These are phyloP conservation scores for Tylopilus felleus DNA, from an alignment of 768 basidiomycete species.

Conservation along the genomic window DNA sequence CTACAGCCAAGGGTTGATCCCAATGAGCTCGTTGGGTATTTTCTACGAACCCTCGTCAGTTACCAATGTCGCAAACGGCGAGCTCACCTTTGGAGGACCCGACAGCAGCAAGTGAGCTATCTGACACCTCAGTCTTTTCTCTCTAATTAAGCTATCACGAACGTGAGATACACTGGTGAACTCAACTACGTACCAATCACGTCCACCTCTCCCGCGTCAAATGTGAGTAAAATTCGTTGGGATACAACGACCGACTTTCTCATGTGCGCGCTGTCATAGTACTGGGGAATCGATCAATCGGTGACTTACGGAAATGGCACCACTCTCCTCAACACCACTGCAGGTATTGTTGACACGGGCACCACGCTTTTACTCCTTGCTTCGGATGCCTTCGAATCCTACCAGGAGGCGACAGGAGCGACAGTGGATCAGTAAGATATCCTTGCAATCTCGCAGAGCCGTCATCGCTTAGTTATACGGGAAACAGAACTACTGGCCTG, in stretches of 20 bases:
- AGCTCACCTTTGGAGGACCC: conserved; percentile 53
- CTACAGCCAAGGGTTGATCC: conserved; percentile 42
- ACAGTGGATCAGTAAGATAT: conserved; percentile 43
- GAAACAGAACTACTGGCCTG: conserved; percentile 48
- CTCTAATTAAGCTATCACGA: neutral
- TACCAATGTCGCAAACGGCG: conserved; percentile 42
- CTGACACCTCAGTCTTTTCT: neutral
- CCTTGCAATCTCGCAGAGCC: neutral
- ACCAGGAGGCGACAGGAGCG: conserved; percentile 52
- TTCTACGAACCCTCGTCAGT: conserved; percentile 49
- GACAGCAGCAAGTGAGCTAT: conserved; percentile 41
- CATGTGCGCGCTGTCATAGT: conserved; percentile 17
- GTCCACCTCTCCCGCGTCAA: conserved; percentile 42
- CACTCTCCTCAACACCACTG: conserved; percentile 33
- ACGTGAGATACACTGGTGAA: conserved; percentile 30
- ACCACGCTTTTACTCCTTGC: conserved; percentile 56
- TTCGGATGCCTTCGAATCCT: conserved; percentile 55
- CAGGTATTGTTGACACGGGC: conserved; percentile 53
- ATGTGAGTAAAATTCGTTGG: conserved; percentile 12
- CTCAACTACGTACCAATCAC: conserved; percentile 43
- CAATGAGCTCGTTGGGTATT: conserved; percentile 46
- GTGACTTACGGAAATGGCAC: conserved; percentile 36
- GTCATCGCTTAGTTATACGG: neutral
- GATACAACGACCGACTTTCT: neutral
- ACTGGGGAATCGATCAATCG: conserved; percentile 46